phyloP scores from a whole-genome alignment of 2,329 filamentous ascomycete genomes.

The Lithohypha guttulata region DNA sequence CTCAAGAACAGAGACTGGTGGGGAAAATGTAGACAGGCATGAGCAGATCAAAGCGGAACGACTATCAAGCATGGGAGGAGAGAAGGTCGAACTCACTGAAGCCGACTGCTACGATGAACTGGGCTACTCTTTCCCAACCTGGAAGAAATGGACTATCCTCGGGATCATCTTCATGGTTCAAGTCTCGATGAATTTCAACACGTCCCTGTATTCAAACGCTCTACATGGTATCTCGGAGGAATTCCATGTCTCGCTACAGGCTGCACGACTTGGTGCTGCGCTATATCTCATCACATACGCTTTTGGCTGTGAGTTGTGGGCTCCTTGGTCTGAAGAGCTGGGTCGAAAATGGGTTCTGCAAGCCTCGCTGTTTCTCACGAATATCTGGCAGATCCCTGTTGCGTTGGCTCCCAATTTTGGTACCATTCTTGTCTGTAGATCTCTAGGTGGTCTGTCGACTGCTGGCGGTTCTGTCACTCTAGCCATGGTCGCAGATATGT shows the following conservation, averaged over 20 bases:
- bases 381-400: slow-evolving; percentile 64
- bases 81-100: slow-evolving; percentile 36
- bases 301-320: slow-evolving; percentile 26
- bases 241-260: slow-evolving; percentile 57
- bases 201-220: slow-evolving; percentile 61
- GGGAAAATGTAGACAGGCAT: background rate
- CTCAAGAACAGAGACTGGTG: background rate
- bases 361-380: slow-evolving; percentile 61
- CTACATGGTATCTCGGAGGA: slow-evolving; percentile 54
- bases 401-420: slow-evolving; percentile 63
- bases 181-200: slow-evolving; percentile 71
- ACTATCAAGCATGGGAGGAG: slow-evolving; percentile 9
- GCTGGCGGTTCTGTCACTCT: slow-evolving; percentile 64
- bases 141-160: slow-evolving; percentile 63
- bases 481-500: slow-evolving; percentile 61
- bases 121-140: slow-evolving; percentile 49
- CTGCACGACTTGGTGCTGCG: slow-evolving; percentile 61
- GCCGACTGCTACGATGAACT: slow-evolving; percentile 56
- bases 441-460: slow-evolving; percentile 58
- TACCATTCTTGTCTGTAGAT: slow-evolving; percentile 58
- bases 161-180: slow-evolving; percentile 64
- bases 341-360: slow-evolving; percentile 69
- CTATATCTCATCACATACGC: slow-evolving; percentile 64
- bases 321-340: slow-evolving; percentile 74
- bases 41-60: background rate